phyloP scores from a whole-genome alignment of 2,329 filamentous ascomycete species.

The Periconia digitata region DNA sequence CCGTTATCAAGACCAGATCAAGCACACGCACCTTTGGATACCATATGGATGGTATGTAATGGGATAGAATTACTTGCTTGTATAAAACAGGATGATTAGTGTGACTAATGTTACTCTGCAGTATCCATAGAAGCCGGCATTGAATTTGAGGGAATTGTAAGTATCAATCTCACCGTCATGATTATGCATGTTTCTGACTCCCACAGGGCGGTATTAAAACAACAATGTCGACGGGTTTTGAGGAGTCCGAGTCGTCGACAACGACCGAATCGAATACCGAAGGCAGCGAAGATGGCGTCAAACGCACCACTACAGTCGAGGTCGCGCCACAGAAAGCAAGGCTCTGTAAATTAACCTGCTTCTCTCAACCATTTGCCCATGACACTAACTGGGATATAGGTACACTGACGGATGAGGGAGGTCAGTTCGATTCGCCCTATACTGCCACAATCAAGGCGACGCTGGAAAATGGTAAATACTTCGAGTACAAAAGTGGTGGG shows the following conservation, averaged over 20 bases:
- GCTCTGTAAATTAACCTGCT: background rate
- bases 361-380: background rate
- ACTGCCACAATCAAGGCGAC: background rate
- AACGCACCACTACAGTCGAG: background rate
- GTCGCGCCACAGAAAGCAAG: background rate
- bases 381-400: too few relatives aligned
- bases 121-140: too few relatives aligned
- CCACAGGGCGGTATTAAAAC: too few relatives aligned
- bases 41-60: too few relatives aligned
- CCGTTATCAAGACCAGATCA: background rate
- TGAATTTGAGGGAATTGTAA: too few relatives aligned
- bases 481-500: background rate
- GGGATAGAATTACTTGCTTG: too few relatives aligned
- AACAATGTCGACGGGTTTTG: too few relatives aligned
- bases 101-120: too few relatives aligned
- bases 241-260: background rate
- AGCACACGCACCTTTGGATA: background rate
- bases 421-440: background rate
- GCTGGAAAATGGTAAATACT: slow-evolving; percentile 1
- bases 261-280: background rate
- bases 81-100: too few relatives aligned
- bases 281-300: background rate
- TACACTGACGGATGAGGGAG: background rate
- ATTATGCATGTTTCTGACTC: too few relatives aligned
- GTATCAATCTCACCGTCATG: too few relatives aligned